Conservation (phyloP, 768 basidiomycete species). For the Leucosporidium yakuticum region DNA sequence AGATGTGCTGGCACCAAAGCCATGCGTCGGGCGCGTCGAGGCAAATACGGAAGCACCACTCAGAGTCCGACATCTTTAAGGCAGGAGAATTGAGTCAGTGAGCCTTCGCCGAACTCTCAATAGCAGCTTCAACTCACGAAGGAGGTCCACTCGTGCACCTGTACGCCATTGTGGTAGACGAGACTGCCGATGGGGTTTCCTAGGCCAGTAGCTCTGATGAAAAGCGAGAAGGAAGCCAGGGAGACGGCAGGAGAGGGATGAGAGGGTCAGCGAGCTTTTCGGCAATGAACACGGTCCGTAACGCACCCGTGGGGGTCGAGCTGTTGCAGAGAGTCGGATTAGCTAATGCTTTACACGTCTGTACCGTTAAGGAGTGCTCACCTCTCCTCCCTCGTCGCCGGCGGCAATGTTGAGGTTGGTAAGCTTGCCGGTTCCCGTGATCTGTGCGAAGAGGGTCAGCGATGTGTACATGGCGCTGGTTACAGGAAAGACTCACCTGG, state of each 20-base stretch:
- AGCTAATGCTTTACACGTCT: neutral
- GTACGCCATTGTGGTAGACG: conserved; percentile 47
- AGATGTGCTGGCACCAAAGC: conserved; percentile 39
- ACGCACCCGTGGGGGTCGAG: neutral
- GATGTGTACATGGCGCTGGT: neutral
- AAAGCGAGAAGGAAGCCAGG: no score
- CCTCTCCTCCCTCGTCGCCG: conserved; percentile 46
- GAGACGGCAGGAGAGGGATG: no score
- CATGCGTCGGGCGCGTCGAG: conserved; percentile 40
- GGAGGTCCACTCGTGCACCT: conserved; percentile 39
- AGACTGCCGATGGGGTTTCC: conserved; percentile 47
- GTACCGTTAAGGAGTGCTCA: neutral
- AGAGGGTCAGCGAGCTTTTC: no score
- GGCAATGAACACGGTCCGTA: no score
- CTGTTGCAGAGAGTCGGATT: neutral
- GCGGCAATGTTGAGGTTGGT: conserved; percentile 46
- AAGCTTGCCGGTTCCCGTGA: conserved; percentile 43
- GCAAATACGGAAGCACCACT: conserved; percentile 48
- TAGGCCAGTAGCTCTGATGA: neutral
- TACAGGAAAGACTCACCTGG: conserved; percentile 50
- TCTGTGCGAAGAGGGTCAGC: conserved; percentile 1
- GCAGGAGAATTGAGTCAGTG: conserved; percentile 11
- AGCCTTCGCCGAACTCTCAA: neutral
- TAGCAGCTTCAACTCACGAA: neutral
- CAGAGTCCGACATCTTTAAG: conserved; percentile 46